Percentiles rank a stretch among this genome's conserved stretches.
phyloP scores from a whole-genome alignment of 371 early-diverging fungal species.

The Apophysomyces trapeziformis region DNA sequence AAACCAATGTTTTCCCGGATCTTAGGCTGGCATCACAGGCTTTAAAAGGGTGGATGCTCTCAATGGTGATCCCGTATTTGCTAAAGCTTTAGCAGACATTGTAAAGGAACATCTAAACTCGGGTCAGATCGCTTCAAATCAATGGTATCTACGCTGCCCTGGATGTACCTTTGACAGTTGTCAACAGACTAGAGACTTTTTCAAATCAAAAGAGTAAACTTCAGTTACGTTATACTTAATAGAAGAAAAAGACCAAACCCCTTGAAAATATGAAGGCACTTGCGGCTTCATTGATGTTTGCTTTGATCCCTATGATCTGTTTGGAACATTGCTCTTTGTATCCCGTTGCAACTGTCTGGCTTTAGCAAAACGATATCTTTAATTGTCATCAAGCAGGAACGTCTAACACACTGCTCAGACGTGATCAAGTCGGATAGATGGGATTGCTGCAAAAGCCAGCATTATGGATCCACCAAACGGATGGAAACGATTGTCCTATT shows the following conservation, averaged over 20 bases:
- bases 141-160: conserved; percentile 84
- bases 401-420: too few relatives aligned
- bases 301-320: too few relatives aligned
- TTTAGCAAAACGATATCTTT: too few relatives aligned
- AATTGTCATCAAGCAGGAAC: too few relatives aligned
- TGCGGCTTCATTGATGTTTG: background rate
- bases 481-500: too few relatives aligned
- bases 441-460: too few relatives aligned
- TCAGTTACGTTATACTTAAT: background rate
- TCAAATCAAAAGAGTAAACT: conserved; percentile 23
- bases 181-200: conserved; percentile 68
- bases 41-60: conserved; percentile 88
- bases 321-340: too few relatives aligned
- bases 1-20: background rate
- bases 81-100: conserved; percentile 86
- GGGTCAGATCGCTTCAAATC: conserved; percentile 57
- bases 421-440: too few relatives aligned
- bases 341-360: too few relatives aligned
- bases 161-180: conserved; percentile 80
- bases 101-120: conserved; percentile 79
- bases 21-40: conserved; percentile 72
- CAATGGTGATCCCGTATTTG: conserved; percentile 89
- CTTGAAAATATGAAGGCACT: background rate
- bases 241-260: background rate
- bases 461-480: too few relatives aligned